Evolutionary conservation across 2,329 filamentous ascomycete species (phyloP).

Genomic region (Exophiala phaeomuriformis): DNA sequence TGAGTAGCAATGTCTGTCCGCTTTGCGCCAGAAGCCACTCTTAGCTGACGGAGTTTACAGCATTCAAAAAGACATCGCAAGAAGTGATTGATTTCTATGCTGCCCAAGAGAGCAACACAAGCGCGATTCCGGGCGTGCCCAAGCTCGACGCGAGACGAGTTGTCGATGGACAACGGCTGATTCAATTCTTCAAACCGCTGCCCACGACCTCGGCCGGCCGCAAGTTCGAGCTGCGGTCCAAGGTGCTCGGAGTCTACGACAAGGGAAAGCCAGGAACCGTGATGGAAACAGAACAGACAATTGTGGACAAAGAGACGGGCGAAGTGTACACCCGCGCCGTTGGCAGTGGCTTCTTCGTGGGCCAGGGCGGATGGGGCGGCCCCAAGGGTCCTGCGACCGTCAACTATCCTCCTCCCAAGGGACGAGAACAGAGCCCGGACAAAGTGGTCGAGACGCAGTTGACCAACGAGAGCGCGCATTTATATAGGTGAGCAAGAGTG

Average conservation of each 20-base stretch:
- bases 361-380: slow-evolving; percentile 76
- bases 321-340: slow-evolving; percentile 65
- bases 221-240: slow-evolving; percentile 68
- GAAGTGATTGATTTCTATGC: slow-evolving; percentile 84
- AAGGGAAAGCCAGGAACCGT: slow-evolving; percentile 80
- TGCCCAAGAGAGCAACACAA: slow-evolving; percentile 49
- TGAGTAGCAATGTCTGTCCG: slow-evolving; percentile 36
- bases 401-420: slow-evolving; percentile 70
- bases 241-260: slow-evolving; percentile 79
- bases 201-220: slow-evolving; percentile 63
- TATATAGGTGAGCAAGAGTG: slow-evolving; percentile 53
- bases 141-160: slow-evolving; percentile 66
- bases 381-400: slow-evolving; percentile 78
- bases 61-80: slow-evolving; percentile 68
- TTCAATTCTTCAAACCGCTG: slow-evolving; percentile 68
- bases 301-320: slow-evolving; percentile 62
- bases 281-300: slow-evolving; percentile 67
- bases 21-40: background rate
- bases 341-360: slow-evolving; percentile 70
- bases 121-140: slow-evolving; percentile 65
- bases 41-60: slow-evolving; percentile 28
- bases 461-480: slow-evolving; percentile 61
- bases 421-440: slow-evolving; percentile 56
- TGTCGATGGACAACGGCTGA: slow-evolving; percentile 75
- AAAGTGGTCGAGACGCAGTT: slow-evolving; percentile 63